Conservation (phyloP, 495 filamentous ascomycete genomes). For the Aspergillus olivimuriae region DNA sequence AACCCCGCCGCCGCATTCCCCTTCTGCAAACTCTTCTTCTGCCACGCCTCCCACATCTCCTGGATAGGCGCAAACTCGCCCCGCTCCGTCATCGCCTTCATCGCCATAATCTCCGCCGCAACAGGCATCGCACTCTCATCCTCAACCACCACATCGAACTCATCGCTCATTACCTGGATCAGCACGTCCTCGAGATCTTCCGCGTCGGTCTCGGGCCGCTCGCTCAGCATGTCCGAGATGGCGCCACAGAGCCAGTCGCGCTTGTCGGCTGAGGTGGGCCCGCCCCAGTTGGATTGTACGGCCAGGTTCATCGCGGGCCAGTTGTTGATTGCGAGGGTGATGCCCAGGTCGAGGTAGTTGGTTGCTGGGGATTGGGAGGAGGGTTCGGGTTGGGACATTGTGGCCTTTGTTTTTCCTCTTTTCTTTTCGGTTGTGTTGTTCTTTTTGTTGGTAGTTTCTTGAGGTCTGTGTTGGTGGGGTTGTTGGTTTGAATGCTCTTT, state of each 20-base stretch:
- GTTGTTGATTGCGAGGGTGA: slow-evolving; percentile 69
- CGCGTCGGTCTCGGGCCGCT: slow-evolving; percentile 68
- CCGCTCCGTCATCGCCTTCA: slow-evolving; percentile 52
- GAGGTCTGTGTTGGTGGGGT: neutral
- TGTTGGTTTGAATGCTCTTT: neutral
- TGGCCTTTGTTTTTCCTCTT: too few relatives aligned
- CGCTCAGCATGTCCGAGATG: slow-evolving; percentile 71
- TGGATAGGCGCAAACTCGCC: slow-evolving; percentile 66
- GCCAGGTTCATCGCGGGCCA: slow-evolving; percentile 87
- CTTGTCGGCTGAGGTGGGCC: slow-evolving; percentile 76
- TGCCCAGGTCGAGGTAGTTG: slow-evolving; percentile 68
- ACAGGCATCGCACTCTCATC: slow-evolving; percentile 76
- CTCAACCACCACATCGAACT: slow-evolving; percentile 88
- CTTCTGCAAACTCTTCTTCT: slow-evolving; percentile 47
- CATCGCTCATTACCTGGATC: slow-evolving; percentile 86
- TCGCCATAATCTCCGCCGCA: slow-evolving; percentile 61
- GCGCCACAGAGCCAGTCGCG: slow-evolving; percentile 93
- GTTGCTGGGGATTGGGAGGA: slow-evolving; percentile 14
- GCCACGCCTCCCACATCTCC: slow-evolving; percentile 59
- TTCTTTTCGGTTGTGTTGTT: slow-evolving; percentile 1
- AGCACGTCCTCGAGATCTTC: slow-evolving; percentile 78
- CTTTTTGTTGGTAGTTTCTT: too few relatives aligned
- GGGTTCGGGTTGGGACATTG: slow-evolving; percentile 21
- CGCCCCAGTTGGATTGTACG: slow-evolving; percentile 83
- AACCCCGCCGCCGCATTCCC: slow-evolving; percentile 45